These are phyloP conservation scores for Chaetomiaceae sp. DNA, from an alignment of 2,329 filamentous ascomycete genomes.

Conservation along the genomic window DNA sequence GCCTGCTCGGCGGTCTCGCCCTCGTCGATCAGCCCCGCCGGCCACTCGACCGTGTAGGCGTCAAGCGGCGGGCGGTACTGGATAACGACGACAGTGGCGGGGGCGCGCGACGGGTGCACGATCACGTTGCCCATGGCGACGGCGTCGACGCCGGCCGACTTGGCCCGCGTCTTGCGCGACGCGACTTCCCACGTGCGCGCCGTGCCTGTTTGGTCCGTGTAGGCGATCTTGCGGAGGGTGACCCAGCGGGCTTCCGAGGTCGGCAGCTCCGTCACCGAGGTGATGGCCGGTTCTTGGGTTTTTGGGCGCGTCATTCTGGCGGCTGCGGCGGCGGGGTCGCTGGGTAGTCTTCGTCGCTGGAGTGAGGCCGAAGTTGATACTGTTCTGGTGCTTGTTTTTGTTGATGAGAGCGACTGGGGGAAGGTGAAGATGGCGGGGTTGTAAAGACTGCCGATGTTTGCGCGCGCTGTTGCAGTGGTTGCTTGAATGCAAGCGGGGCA, in stretches of 20 bases:
- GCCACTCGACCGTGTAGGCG: constrained; percentile 49
- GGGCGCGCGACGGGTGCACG: constrained; percentile 38
- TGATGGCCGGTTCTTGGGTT: constrained; percentile 43
- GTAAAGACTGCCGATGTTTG: not conserved
- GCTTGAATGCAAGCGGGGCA: constrained; percentile 8
- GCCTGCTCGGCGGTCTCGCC: constrained; percentile 48
- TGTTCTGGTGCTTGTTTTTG: no score
- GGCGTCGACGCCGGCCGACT: constrained; percentile 50
- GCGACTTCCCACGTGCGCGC: constrained; percentile 56
- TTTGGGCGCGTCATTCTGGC: constrained; percentile 30
- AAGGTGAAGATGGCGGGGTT: not conserved
- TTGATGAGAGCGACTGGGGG: not conserved
- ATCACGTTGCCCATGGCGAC: constrained; percentile 60
- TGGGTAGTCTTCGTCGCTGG: not conserved
- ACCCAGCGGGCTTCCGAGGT: constrained; percentile 52
- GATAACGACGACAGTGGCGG: constrained; percentile 47
- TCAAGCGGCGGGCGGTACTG: constrained; percentile 50
- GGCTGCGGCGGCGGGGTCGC: not conserved
- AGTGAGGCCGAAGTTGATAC: not conserved
- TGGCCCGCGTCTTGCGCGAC: constrained; percentile 49
- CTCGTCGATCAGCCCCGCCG: constrained; percentile 49
- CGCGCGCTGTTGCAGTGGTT: not conserved
- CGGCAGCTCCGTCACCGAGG: constrained; percentile 43
- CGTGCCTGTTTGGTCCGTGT: constrained; percentile 51
- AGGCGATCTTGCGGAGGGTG: constrained; percentile 51